Percentiles rank a stretch among this genome's conserved stretches.
Conservation (phyloP, 2,329 filamentous ascomycete species). For the Sarocladium brachiariae region DNA sequence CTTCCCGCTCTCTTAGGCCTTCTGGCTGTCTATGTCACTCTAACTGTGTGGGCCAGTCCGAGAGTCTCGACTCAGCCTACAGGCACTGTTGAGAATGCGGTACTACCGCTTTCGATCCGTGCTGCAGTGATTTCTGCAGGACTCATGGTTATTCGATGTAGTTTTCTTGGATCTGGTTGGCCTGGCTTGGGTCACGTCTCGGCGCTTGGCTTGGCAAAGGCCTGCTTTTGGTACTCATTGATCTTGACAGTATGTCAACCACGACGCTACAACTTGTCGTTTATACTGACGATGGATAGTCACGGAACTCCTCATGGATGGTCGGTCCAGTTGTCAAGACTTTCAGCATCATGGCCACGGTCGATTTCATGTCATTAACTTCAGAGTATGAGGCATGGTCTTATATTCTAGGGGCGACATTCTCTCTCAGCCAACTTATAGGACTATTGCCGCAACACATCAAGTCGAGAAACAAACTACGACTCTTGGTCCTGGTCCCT, state of each 20-base stretch:
- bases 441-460: conserved; percentile 23
- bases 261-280: neutral
- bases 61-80: neutral
- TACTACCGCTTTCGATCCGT: conserved; percentile 19
- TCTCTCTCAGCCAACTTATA: conserved; percentile 26
- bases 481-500: conserved; percentile 23
- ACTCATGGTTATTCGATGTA: conserved; percentile 14
- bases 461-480: conserved; percentile 21
- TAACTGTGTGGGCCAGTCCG: conserved; percentile 11
- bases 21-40: conserved; percentile 22
- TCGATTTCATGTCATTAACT: conserved; percentile 20
- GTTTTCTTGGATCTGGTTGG: conserved; percentile 19
- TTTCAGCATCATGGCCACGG: conserved; percentile 25
- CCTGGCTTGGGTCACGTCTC: conserved; percentile 14
- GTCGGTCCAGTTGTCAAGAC: conserved; percentile 21
- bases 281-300: conserved; percentile 15
- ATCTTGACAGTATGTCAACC: conserved; percentile 22
- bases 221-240: conserved; percentile 27
- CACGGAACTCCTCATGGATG: conserved; percentile 25
- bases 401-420: conserved; percentile 20
- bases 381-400: conserved; percentile 21
- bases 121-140: conserved; percentile 14
- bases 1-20: conserved; percentile 21
- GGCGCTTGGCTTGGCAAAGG: conserved; percentile 22
- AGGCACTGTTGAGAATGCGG: conserved; percentile 19